These are phyloP conservation scores for Kalmanozyma brasiliensis DNA, from an alignment of 1,284 basidiomycete genomes.

Conservation along the genomic window DNA sequence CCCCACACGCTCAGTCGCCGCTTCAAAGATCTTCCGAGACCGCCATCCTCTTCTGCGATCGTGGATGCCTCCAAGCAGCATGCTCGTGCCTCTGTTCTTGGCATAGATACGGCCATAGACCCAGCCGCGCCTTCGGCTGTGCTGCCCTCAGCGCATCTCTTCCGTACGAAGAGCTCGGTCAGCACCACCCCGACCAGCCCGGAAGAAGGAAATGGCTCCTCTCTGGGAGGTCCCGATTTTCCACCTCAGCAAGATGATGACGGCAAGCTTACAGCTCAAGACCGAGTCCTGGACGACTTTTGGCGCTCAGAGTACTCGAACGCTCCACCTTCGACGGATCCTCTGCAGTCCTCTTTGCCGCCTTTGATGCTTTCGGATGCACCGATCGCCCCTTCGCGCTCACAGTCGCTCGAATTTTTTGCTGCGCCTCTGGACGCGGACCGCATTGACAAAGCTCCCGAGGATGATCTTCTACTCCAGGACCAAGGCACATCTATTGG, in stretches of 20 bases:
- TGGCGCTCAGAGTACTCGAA: constrained; percentile 41
- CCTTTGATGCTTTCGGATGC: constrained; percentile 35
- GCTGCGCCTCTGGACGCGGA: constrained; percentile 10
- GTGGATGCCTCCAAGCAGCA: constrained; percentile 3
- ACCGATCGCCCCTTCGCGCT: constrained; percentile 38
- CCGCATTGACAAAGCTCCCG: background rate
- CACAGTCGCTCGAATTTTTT: constrained; percentile 35
- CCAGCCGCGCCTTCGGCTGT: background rate
- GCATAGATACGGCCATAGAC: constrained; percentile 13
- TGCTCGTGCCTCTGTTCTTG: constrained; percentile 6
- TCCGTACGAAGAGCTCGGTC: constrained; percentile 40
- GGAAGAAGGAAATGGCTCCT: constrained; percentile 24
- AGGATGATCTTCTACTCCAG: background rate
- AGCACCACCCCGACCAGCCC: constrained; percentile 51
- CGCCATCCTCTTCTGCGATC: constrained; percentile 12
- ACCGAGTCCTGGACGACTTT: constrained; percentile 23
- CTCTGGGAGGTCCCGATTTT: constrained; percentile 12
- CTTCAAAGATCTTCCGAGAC: constrained; percentile 25
- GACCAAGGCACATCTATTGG: background rate
- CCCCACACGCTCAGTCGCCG: constrained; percentile 20
- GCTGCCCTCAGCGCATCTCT: constrained; percentile 11
- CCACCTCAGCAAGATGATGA: constrained; percentile 8
- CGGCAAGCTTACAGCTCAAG: background rate
- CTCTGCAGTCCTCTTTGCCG: constrained; percentile 14
- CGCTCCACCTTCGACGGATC: constrained; percentile 17